Evolutionary conservation across 202 grass and related monocot species (phyloP).

Genomic region (Eragrostis tef): DNA sequence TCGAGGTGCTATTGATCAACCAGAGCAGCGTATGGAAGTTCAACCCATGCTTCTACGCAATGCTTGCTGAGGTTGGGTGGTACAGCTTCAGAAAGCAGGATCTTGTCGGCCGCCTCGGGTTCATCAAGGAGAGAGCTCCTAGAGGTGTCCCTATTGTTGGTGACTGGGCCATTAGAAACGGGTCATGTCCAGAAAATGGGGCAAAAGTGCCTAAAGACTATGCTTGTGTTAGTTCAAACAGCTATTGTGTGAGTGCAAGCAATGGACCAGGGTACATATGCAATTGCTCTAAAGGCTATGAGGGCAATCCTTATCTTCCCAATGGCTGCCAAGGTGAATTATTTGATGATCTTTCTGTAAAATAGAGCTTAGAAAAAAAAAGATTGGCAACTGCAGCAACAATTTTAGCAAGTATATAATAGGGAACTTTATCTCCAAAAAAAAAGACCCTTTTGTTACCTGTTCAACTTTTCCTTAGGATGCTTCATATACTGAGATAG

Average conservation of each 20-base stretch:
- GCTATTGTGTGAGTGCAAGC: constrained; percentile 49
- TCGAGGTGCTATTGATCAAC: not conserved
- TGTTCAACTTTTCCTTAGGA: too few species aligned
- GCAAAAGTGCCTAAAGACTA: not conserved
- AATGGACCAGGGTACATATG: constrained; percentile 60
- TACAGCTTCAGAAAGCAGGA: constrained; percentile 55
- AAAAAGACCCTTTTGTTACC: not conserved
- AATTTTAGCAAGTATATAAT: not conserved
- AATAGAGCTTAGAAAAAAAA: not conserved
- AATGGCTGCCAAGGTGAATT: constrained; percentile 58
- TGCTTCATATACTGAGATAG: not conserved
- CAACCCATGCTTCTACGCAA: constrained; percentile 60
- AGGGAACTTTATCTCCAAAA: too few species aligned
- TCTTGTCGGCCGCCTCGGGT: constrained; percentile 28
- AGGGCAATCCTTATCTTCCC: constrained; percentile 61
- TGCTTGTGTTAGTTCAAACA: constrained; percentile 56
- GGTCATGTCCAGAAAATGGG: constrained; percentile 28
- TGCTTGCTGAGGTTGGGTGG: constrained; percentile 53
- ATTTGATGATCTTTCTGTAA: too few species aligned
- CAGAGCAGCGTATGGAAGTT: not conserved
- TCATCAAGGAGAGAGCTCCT: constrained; percentile 5
- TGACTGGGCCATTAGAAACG: constrained; percentile 68
- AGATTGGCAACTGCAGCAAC: too few species aligned
- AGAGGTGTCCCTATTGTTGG: constrained; percentile 40
- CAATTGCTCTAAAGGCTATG: constrained; percentile 57